Evolutionary conservation across 305 asterid species (phyloP).

Genomic region (Ruellia speciosa): DNA sequence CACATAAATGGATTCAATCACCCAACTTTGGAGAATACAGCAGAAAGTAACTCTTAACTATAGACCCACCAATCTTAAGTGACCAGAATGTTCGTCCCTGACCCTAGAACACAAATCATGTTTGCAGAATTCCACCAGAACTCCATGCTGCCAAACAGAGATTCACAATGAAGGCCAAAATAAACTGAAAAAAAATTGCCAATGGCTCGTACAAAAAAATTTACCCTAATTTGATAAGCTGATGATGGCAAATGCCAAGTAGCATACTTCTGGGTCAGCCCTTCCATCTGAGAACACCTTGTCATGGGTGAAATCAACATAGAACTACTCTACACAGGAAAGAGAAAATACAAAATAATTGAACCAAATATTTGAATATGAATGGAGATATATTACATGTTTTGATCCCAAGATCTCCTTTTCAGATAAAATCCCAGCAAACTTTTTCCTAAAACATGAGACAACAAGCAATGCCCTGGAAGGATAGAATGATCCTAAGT

Average conservation of each 20-base stretch:
- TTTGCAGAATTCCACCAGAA: constrained; percentile 66
- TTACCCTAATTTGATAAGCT: constrained; percentile 51
- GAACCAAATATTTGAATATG: constrained; percentile 4
- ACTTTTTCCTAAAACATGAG: constrained; percentile 55
- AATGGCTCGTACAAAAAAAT: constrained; percentile 16
- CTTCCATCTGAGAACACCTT: constrained; percentile 81
- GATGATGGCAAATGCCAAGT: constrained; percentile 43
- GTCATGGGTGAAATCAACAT: constrained; percentile 38
- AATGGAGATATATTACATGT: constrained; percentile 40
- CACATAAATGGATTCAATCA: constrained; percentile 7
- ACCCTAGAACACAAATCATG: constrained; percentile 45
- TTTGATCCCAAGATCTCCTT: constrained; percentile 75
- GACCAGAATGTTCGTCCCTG: constrained; percentile 32
- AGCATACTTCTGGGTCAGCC: constrained; percentile 69
- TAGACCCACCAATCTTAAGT: constrained; percentile 63
- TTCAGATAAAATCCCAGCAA: constrained; percentile 52
- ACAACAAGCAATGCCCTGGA: constrained; percentile 62
- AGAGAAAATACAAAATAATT: background rate
- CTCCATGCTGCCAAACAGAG: constrained; percentile 52
- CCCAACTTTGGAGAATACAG: constrained; percentile 13
- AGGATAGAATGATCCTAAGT: constrained; percentile 23
- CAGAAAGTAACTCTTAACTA: constrained; percentile 19
- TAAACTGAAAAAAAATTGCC: constrained; percentile 1
- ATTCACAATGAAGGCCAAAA: constrained; percentile 17
- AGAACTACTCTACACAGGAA: constrained; percentile 22